These are phyloP conservation scores for Zychaea mexicana DNA, from an alignment of 371 early-diverging fungal species.

Conservation along the genomic window DNA sequence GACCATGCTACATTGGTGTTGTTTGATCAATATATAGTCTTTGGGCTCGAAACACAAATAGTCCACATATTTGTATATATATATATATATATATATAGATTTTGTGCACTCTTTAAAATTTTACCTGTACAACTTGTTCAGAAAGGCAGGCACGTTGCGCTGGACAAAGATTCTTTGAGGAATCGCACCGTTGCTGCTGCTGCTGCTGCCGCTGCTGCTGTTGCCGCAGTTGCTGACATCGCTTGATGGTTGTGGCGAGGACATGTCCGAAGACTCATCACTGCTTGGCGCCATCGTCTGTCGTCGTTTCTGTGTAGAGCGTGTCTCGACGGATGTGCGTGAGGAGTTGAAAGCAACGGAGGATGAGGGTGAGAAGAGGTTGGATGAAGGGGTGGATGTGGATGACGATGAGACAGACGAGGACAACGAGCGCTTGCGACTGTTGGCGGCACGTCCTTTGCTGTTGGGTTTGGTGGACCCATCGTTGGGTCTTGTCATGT, in stretches of 20 bases:
- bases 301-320: background rate
- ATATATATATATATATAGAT: no score
- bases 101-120: background rate
- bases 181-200: background rate
- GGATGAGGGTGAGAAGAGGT: background rate
- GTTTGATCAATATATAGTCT: no score
- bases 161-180: constrained; percentile 17
- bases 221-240: background rate
- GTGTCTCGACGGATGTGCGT: background rate
- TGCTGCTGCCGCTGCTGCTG: background rate
- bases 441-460: background rate
- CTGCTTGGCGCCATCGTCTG: background rate
- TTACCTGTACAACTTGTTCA: constrained; percentile 84
- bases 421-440: background rate
- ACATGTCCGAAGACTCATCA: background rate
- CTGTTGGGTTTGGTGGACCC: background rate
- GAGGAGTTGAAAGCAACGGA: background rate
- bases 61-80: no score
- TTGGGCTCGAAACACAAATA: no score
- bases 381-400: background rate
- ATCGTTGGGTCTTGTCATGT: background rate
- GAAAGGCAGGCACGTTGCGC: constrained; percentile 78
- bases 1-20: constrained; percentile 60
- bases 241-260: background rate
- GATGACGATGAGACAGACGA: background rate